A percentile compares a stretch with the other conserved stretches of the same genome.
Evolutionary conservation across 495 filamentous ascomycete species (phyloP).

Genomic region (Choiromyces venosus): DNA sequence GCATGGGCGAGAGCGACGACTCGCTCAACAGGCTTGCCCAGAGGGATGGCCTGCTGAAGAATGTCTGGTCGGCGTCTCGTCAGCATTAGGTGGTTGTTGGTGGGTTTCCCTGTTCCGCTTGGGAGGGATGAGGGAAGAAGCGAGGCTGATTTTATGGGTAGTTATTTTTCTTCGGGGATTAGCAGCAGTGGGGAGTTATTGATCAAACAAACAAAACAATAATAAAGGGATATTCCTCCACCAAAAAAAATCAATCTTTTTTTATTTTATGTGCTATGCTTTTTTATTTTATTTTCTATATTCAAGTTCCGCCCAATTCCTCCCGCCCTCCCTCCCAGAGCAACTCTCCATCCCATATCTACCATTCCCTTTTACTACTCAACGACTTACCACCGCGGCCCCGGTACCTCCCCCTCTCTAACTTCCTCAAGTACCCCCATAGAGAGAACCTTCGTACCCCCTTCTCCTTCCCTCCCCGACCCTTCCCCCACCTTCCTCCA

Average conservation of each 20-base stretch:
- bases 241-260: neutral
- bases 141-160: slow-evolving; percentile 10
- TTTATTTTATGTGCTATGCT: neutral
- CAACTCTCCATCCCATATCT: neutral
- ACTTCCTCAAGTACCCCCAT: slow-evolving; percentile 8
- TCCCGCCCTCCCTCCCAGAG: neutral
- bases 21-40: slow-evolving; percentile 90
- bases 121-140: neutral
- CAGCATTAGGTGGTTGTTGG: slow-evolving; percentile 35
- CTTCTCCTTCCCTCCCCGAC: neutral
- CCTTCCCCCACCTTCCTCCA: neutral
- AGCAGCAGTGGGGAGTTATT: slow-evolving; percentile 19
- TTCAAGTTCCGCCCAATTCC: neutral
- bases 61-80: slow-evolving; percentile 71
- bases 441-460: slow-evolving; percentile 18
- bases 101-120: neutral
- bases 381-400: slow-evolving; percentile 7
- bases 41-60: slow-evolving; percentile 92
- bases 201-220: slow-evolving; percentile 33
- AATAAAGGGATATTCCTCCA: neutral
- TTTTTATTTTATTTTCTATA: neutral
- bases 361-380: neutral
- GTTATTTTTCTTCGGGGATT: neutral
- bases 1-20: slow-evolving; percentile 97
- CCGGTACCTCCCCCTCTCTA: slow-evolving; percentile 13